Evolutionary conservation across 2,329 filamentous ascomycete genomes (phyloP), one percentile per base, ranked within the genome.

Genomic region (Laburnicola sp.): DNA sequence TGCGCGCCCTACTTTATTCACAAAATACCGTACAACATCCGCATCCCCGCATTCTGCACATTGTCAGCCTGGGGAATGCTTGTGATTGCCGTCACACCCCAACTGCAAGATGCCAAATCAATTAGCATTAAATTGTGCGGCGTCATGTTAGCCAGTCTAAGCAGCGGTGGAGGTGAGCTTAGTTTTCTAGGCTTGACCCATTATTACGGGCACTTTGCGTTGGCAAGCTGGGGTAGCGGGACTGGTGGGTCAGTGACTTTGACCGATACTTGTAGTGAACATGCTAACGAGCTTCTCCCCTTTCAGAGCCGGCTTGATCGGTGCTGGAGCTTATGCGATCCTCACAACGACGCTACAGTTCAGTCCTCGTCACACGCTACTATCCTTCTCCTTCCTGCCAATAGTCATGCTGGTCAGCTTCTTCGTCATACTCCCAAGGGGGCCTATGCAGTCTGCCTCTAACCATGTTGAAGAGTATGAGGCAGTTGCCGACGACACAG

Each of bases 1-100:
- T 77, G 91, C 65, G 91, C 90, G 0, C 94, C 94, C 0, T 97
- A 97, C 79, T 93, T 96, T 64, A 96, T 97, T 67, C 91, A 97
- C 70, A 79, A 83, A 50, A 82, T 97, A 6, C 88, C 93, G 0
- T 97, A 97, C 74, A 78, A 81, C 22, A 64, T 86, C 2, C 89
- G 94, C 6, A 83, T 96, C 50, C 66, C 90, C 39, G 72, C 87
- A 44, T 90, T 96, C 69, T 89, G 88, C 54, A 78, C 78, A 1
- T 76, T 95, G 2, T 96, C 92, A 0, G 83, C 86, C n/a, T 73
- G 79, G 5, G 94, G 94, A 54, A 97, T 97, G 94, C 81, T 96
- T 39, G 80, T 96, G 39, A 86, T 97, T 31, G 91, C 92, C 0
- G 78, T 94, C 30, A 91, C 91, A 0, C 90, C 91, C 1, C 72